These are phyloP conservation scores for Rhodomyrtus tomentosa DNA, from an alignment of 345 rosid species.

Conservation along the genomic window DNA sequence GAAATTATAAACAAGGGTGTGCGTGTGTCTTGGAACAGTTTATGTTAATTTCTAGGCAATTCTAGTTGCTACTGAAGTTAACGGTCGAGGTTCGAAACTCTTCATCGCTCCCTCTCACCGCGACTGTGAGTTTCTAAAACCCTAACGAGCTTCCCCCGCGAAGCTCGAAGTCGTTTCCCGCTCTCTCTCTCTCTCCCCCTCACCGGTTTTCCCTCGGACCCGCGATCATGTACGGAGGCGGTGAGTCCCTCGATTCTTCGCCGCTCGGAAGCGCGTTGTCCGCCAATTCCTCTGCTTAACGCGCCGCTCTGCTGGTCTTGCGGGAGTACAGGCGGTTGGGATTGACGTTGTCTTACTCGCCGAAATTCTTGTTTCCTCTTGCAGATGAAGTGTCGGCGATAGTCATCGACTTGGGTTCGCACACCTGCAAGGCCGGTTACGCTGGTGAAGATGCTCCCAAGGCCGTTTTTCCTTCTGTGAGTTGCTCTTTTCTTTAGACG, in stretches of 20 bases:
- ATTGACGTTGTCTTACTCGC: neutral
- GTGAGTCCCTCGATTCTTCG: constrained; percentile 24
- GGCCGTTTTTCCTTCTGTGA: constrained; percentile 96
- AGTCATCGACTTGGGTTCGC: constrained; percentile 95
- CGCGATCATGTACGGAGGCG: constrained; percentile 89
- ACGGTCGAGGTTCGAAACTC: neutral
- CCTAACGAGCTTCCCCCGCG: neutral
- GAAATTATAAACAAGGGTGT: neutral
- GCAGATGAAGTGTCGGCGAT: constrained; percentile 98
- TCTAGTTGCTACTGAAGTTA: neutral
- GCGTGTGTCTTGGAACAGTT: neutral
- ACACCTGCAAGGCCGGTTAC: constrained; percentile 98
- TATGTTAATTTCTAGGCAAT: neutral
- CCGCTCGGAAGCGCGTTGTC: neutral
- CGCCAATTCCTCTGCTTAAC: neutral
- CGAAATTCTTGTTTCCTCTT: neutral
- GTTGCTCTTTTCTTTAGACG: constrained; percentile 2
- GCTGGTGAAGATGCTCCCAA: constrained; percentile 99
- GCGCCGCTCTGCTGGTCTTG: neutral
- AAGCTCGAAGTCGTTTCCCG: neutral
- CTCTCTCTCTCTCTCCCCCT: neutral
- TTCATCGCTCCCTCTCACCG: neutral
- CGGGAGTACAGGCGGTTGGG: neutral
- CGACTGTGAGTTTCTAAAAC: neutral
- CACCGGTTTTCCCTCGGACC: neutral